Conservation (phyloP, 2,329 filamentous ascomycete genomes). For the Claviceps sp. region DNA sequence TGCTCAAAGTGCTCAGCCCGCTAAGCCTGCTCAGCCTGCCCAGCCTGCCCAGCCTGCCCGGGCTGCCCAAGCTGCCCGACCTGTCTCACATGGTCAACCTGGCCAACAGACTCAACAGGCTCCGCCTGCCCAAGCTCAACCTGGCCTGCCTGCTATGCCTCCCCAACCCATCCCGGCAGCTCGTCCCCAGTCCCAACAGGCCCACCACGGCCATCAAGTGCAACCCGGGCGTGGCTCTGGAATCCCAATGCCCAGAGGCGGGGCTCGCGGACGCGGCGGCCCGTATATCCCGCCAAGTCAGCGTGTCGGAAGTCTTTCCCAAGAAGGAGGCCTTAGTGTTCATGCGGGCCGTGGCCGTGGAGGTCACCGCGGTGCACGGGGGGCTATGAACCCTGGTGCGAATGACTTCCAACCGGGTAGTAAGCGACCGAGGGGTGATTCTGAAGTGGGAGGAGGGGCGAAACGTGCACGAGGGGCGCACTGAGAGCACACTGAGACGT, state of each 20-base stretch:
- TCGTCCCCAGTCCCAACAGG: conserved; percentile 4
- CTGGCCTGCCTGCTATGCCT: no score
- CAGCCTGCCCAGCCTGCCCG: not conserved
- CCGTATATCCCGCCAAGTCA: conserved; percentile 25
- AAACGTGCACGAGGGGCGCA: conserved; percentile 29
- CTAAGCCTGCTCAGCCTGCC: not conserved
- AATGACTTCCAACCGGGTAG: conserved; percentile 44
- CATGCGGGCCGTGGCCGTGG: conserved; percentile 27
- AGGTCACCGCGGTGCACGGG: conserved; percentile 26
- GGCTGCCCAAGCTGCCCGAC: not conserved
- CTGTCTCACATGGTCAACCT: no score
- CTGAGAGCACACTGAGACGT: conserved; percentile 9
- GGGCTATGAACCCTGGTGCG: conserved; percentile 34
- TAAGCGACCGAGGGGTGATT: conserved; percentile 44
- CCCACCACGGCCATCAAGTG: conserved; percentile 8
- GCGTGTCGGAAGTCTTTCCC: conserved; percentile 20
- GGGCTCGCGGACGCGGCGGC: conserved; percentile 25
- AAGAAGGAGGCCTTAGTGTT: conserved; percentile 18
- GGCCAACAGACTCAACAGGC: conserved; percentile 5
- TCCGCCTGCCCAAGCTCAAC: no score
- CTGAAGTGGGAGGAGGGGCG: conserved; percentile 26
- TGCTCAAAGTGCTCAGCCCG: conserved; percentile 4
- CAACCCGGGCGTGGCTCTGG: conserved; percentile 16
- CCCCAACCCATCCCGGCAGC: no score
- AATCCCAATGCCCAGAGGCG: conserved; percentile 29